A percentile compares a stretch with the other conserved stretches of the same genome.
Evolutionary conservation across 179 eudicot genomes (phyloP).

Genomic region (Corrigiola litoralis): DNA sequence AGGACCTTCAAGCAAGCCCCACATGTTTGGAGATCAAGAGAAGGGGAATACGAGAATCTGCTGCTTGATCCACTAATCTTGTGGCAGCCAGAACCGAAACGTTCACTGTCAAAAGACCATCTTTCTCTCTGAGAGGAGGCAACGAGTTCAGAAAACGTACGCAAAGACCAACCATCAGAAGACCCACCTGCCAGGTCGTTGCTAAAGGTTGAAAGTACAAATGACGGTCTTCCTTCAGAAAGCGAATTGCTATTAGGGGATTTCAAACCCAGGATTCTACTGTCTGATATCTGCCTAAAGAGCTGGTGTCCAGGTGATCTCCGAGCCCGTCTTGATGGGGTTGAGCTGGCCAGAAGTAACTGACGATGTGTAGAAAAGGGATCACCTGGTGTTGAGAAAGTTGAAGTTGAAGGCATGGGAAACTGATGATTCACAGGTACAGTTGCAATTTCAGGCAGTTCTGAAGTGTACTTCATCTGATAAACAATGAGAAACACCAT

Average conservation of each 20-base stretch:
- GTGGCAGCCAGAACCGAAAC: conserved; percentile 35
- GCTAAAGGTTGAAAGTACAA: conserved; percentile 42
- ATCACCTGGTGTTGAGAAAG: conserved; percentile 31
- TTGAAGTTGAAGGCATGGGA: conserved; percentile 39
- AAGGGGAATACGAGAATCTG: conserved; percentile 44
- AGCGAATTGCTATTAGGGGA: conserved; percentile 46
- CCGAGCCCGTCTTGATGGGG: conserved; percentile 42
- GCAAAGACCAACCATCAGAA: conserved; percentile 62
- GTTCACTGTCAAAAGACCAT: conserved; percentile 56
- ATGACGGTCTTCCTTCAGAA: conserved; percentile 49
- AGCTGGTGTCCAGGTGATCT: conserved; percentile 55
- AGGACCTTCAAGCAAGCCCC: conserved; percentile 72
- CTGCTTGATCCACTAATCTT: conserved; percentile 52
- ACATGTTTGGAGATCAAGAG: conserved; percentile 60
- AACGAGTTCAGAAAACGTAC: conserved; percentile 53
- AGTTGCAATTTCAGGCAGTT: conserved; percentile 27
- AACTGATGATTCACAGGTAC: conserved; percentile 22
- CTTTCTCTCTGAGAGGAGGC: conserved; percentile 55
- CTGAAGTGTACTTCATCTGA: conserved; percentile 26
- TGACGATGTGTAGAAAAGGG: conserved; percentile 23
- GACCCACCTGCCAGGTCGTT: conserved; percentile 44
- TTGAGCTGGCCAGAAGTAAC: conserved; percentile 32
- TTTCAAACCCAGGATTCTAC: conserved; percentile 39
- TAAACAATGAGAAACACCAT: conserved; percentile 7
- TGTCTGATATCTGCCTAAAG: conserved; percentile 51